Percentiles rank a stretch among this genome's conserved stretches.
These are phyloP conservation scores for Quercus suber DNA, from an alignment of 306 rosid species.

Conservation along the genomic window DNA sequence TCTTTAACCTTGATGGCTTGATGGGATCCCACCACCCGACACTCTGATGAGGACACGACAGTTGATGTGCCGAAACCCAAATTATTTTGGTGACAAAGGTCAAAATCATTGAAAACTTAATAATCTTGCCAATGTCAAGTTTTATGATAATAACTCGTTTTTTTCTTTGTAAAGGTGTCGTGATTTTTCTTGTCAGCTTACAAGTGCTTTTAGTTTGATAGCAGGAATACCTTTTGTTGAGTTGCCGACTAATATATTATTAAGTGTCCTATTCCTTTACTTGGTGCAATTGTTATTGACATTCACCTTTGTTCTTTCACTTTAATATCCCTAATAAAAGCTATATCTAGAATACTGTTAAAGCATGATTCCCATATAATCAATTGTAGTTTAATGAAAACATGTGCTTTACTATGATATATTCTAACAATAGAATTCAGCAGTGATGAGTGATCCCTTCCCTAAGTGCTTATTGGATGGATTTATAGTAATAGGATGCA, in stretches of 20 bases:
- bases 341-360: not conserved
- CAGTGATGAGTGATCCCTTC: not conserved
- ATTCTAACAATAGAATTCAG: not conserved
- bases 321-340: not conserved
- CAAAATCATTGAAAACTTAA: not conserved
- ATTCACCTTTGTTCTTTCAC: slow-evolving; percentile 6
- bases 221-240: not conserved
- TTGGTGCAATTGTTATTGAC: too few species aligned
- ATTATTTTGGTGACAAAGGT: not conserved
- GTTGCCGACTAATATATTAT: not conserved
- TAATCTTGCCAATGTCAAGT: not conserved
- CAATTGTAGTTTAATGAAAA: slow-evolving; percentile 3
- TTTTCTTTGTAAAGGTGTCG: too few species aligned
- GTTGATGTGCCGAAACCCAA: not conserved
- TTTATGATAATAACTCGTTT: too few species aligned
- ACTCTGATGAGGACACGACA: not conserved
- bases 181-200: too few species aligned
- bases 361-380: not conserved
- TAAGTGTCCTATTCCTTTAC: too few species aligned
- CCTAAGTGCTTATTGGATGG: not conserved
- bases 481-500: slow-evolving; percentile 3
- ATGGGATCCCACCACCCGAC: not conserved
- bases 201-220: too few species aligned
- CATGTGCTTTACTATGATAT: slow-evolving; percentile 1
- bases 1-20: not conserved